These are phyloP conservation scores for Claviceps quebecensis DNA, from an alignment of 2,329 filamentous ascomycete genomes.

Conservation along the genomic window DNA sequence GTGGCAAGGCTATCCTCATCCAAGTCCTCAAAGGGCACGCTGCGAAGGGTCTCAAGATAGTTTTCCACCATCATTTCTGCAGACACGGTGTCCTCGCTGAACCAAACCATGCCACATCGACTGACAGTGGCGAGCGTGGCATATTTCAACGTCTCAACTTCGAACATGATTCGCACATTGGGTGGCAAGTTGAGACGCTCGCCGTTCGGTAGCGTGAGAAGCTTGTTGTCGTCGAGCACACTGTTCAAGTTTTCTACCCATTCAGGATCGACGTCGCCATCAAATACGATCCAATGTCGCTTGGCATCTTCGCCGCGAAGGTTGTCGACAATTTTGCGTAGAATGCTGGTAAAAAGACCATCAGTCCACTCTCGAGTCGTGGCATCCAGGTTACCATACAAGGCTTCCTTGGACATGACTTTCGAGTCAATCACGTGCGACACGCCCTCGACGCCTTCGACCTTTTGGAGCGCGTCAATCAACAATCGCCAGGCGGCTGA, in stretches of 20 bases:
- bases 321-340: slow-evolving; percentile 98
- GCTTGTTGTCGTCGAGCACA: slow-evolving; percentile 97
- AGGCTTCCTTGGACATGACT: slow-evolving; percentile 97
- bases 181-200: slow-evolving; percentile 88
- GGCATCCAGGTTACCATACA: slow-evolving; percentile 91
- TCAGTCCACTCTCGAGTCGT: slow-evolving; percentile 99
- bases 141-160: slow-evolving; percentile 95
- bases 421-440: slow-evolving; percentile 98
- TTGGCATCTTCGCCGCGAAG: slow-evolving; percentile 93
- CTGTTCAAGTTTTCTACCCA: slow-evolving; percentile 99
- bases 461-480: slow-evolving; percentile 77
- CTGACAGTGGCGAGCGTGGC: slow-evolving; percentile 96
- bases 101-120: slow-evolving; percentile 99
- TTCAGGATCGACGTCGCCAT: slow-evolving; percentile 96
- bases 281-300: slow-evolving; percentile 98
- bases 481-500: slow-evolving; percentile 89
- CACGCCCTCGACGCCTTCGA: slow-evolving; percentile 85
- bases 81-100: slow-evolving; percentile 94
- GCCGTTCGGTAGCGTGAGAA: slow-evolving; percentile 91
- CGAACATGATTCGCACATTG: slow-evolving; percentile 99
- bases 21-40: slow-evolving; percentile 80
- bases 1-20: slow-evolving; percentile 79
- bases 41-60: slow-evolving; percentile 73
- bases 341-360: slow-evolving; percentile 90
- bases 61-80: slow-evolving; percentile 84